Evolutionary conservation across 768 basidiomycete genomes (phyloP), one percentile per base, ranked within the genome.

Genomic region (Tylopilus felleus): DNA sequence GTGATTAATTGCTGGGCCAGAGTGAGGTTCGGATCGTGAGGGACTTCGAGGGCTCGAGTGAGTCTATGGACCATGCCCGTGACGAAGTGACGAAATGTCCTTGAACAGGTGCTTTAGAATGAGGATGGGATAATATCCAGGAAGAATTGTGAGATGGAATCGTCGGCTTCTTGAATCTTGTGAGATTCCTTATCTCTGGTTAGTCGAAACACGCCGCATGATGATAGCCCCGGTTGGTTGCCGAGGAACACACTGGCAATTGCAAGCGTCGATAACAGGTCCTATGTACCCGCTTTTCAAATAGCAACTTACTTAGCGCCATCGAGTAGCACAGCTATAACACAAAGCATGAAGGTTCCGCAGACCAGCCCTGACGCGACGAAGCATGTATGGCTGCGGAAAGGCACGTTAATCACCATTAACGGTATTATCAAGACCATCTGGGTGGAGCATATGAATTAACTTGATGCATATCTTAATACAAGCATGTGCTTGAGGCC

Each of bases 1-100:
- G 76, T 75, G 61, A 88, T 73, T 67, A 86, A 83, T 49, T 82
- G 70, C 65, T 87, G 75, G 43, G 70, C 73, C 55, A 79, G 75
- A 27, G 80, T 78, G 61, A 84, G 64, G 39, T 77, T 79, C 22
- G 79, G 76, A 19, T 80, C 73, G 60, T 80, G 81, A 50, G 75
- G 67, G 47, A 85, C 77, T 67, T 86, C 84, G 9, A 84, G 61
- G 57, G 57, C 58, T 54, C 59, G 63, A 25, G 63, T 41, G 14
- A 71, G 48, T 52, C 58, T 66, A 40, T 59, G 62, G 54, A 60
- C 45, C 45, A 65, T 27, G 17, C 55, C 61, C 71, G 71, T 71
- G 46, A 17, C 16, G 40, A 40, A 43, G 27, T 40, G 38, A 9
- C 17, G 42, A 40, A 49, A 19, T 33, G 25, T 50, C 45, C 47